Conservation (phyloP, 768 basidiomycete species). For the Steccherinum ochraceum region DNA sequence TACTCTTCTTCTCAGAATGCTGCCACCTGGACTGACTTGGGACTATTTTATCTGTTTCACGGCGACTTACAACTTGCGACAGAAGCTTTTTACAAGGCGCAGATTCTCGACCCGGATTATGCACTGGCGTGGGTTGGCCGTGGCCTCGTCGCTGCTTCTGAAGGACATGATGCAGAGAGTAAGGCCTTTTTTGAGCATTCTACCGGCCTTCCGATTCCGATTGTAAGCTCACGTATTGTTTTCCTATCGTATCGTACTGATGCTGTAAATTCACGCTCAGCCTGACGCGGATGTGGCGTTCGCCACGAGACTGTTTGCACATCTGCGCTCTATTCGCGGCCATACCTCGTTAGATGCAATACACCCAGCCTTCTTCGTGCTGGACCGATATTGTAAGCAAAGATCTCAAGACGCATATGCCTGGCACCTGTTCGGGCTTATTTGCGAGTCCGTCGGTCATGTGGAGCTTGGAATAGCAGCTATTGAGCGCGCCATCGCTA, state of each 20-base stretch:
- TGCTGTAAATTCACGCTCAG: slow-evolving; percentile 30
- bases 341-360: slow-evolving; percentile 39
- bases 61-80: slow-evolving; percentile 78
- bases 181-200: slow-evolving; percentile 70
- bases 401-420: slow-evolving; percentile 67
- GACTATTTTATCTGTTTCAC: slow-evolving; percentile 78
- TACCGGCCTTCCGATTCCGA: slow-evolving; percentile 46
- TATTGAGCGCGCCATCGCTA: slow-evolving; percentile 53
- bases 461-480: slow-evolving; percentile 50
- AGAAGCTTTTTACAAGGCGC: slow-evolving; percentile 81
- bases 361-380: slow-evolving; percentile 73
- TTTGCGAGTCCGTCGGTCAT: slow-evolving; percentile 82
- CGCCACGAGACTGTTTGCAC: slow-evolving; percentile 51
- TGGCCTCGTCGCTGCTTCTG: slow-evolving; percentile 57
- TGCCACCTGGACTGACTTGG: slow-evolving; percentile 79
- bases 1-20: slow-evolving; percentile 44
- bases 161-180: slow-evolving; percentile 56
- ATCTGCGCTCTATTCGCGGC: slow-evolving; percentile 19
- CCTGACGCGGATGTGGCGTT: slow-evolving; percentile 79
- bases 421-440: slow-evolving; percentile 75
- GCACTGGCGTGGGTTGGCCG: slow-evolving; percentile 89
- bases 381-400: slow-evolving; percentile 68
- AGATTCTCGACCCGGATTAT: slow-evolving; percentile 89
- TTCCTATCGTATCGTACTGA: background rate
- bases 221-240: slow-evolving; percentile 45